Conservation (phyloP, 2,329 filamentous ascomycete genomes). For the Trichoderma arundinaceum region DNA sequence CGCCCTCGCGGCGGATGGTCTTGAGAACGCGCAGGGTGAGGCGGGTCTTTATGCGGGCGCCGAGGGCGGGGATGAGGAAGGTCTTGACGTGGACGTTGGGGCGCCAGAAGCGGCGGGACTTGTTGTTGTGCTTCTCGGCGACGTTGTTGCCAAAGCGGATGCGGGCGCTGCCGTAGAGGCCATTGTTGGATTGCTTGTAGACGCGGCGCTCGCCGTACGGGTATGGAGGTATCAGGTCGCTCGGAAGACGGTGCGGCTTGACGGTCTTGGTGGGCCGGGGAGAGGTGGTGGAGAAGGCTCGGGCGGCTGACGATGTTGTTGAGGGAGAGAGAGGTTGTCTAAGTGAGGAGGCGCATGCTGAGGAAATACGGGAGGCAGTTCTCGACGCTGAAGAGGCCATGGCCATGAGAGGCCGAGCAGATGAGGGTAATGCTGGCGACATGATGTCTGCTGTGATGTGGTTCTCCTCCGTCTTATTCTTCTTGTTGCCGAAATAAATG, state of each 20-base stretch:
- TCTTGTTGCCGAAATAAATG: not conserved
- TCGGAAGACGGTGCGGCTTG: slow-evolving; percentile 52
- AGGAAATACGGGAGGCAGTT: slow-evolving; percentile 31
- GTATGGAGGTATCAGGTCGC: slow-evolving; percentile 66
- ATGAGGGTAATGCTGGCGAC: slow-evolving; percentile 21
- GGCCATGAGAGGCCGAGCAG: slow-evolving; percentile 25
- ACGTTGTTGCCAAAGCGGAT: slow-evolving; percentile 84
- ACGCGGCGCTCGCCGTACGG: slow-evolving; percentile 71
- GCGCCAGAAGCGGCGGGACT: slow-evolving; percentile 74
- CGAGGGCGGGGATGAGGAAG: slow-evolving; percentile 68
- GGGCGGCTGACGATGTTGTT: slow-evolving; percentile 21
- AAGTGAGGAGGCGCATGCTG: slow-evolving; percentile 16
- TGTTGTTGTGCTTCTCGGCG: slow-evolving; percentile 70
- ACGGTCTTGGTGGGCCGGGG: slow-evolving; percentile 49
- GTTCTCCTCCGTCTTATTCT: not conserved
- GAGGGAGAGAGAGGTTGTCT: not conserved
- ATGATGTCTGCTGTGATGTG: not conserved
- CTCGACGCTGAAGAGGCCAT: slow-evolving; percentile 13
- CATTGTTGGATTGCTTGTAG: slow-evolving; percentile 81
- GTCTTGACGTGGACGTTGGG: slow-evolving; percentile 75
- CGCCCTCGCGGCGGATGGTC: slow-evolving; percentile 82
- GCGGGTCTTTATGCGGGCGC: slow-evolving; percentile 67
- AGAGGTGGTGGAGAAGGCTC: slow-evolving; percentile 48
- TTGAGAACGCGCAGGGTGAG: slow-evolving; percentile 72
- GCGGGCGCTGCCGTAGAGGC: slow-evolving; percentile 71